Base-by-base conservation (phyloP, 805 yeast species). In the Sugiyamaella qingdaonensis region DNA sequence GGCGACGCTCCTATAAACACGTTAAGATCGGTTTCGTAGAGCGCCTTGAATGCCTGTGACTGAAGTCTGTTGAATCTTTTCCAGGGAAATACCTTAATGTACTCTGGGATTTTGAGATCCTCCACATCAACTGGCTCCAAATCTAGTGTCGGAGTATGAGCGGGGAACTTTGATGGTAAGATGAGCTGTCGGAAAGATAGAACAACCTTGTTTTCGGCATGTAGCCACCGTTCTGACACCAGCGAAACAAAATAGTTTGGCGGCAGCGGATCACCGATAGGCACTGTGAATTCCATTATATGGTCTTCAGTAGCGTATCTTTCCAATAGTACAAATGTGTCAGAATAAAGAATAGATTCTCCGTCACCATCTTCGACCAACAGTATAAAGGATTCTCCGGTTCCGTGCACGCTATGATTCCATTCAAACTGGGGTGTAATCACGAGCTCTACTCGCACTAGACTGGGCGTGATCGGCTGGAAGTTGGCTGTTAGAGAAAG, bases 351-450 rank as follows among this genome's bases (percentile, higher is more conserved):
- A 16, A 91, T 76, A 50, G 73, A 75, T 54, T 88, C 92, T 3
- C 96, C 95, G 64, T 88, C 85, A 42, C 86, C 78, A 63, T 91
- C 96, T 64, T 89, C 97, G 1, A 89, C 87, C 2, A 88, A 50
- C 2, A 94, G 56, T 31, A 83, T 67, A 61, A 90, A 94, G 4
- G 79, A 70, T 63, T 91, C 92, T 1, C 79, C 71, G 27, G 65
- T 68, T 0, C 86, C 86, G 62, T 90, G 96, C 2, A 84, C 54
- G 4, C 64, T 66, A 9, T 65, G 58, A 65, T 87, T 86, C 97
- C 97, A 91, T 14, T 72, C 73, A 87, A 96, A 94, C 10, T 77
- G 73, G 0, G 97, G 94, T 0, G 71, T 58, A 1, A 88, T 68
- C 49, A 82, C 88, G 1, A 91, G 68, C 56, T 82, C 86, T 10